A percentile compares a stretch with the other conserved stretches of the same genome.
These are phyloP conservation scores for Umbilicus rupestris DNA, from an alignment of 164 flowering plant genomes.

Conservation along the genomic window DNA sequence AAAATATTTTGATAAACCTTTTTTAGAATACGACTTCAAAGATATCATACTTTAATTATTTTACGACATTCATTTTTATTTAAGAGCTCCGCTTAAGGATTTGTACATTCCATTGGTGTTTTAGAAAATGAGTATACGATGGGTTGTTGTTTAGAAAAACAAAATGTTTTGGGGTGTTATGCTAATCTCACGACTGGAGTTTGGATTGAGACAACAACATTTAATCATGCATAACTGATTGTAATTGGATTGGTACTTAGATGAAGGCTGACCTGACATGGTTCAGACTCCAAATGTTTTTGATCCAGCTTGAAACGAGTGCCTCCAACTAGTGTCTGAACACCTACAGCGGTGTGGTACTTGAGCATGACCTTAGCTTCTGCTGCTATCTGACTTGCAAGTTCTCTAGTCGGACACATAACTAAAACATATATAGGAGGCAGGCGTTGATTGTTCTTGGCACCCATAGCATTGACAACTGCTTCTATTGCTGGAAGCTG, in stretches of 20 bases:
- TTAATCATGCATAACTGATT: neutral
- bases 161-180: neutral
- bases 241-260: neutral
- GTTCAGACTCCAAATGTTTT: conserved; percentile 72
- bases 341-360: conserved; percentile 79
- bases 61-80: neutral
- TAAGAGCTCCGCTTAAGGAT: neutral
- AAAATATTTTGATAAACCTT: too few species aligned
- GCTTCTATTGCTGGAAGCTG: conserved; percentile 99
- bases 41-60: neutral
- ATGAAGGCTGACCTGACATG: conserved; percentile 59
- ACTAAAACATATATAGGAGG: conserved; percentile 67
- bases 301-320: conserved; percentile 86
- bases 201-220: neutral
- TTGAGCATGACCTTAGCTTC: conserved; percentile 77
- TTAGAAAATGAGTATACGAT: neutral
- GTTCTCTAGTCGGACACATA: conserved; percentile 91
- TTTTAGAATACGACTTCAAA: too few species aligned
- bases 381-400: conserved; percentile 93
- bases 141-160: neutral
- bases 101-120: neutral
- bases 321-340: conserved; percentile 84
- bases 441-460: conserved; percentile 27
- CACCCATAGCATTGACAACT: conserved; percentile 57
- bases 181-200: neutral